Evolutionary conservation across 73 alveolate genomes (phyloP), one percentile per base, ranked within the genome.

Genomic region (Paramecium tetraurelia): DNA sequence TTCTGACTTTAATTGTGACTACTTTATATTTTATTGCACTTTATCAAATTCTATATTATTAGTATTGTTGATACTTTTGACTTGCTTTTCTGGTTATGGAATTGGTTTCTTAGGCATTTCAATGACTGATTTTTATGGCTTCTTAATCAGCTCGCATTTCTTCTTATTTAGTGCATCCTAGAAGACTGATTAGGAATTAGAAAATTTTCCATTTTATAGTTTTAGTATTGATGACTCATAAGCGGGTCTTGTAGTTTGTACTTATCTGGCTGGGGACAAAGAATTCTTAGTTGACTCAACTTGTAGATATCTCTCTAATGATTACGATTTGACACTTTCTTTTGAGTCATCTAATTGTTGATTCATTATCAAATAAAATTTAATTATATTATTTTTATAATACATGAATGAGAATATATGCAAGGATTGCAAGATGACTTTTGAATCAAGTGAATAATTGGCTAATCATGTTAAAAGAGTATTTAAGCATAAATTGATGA

Each of bases 391-490:
- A 18, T 53, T 53, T 14, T 14, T 53, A 53, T 18, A 4, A 18
- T 16, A n/a, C 14, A 75, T 75, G 87, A 80, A 80, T 80, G 90
- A 80, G 29, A 41, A 80, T 48, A 41, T 31, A 41, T 80, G 90
- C 18, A 80, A 41, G 57, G 94, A 77, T 12, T 89, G 94, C 24
- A 89, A 72, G 21, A 70, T 89, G 94, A 70, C 71, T 44, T 89
- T 89, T 35, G 94, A 89, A 43, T 70, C 86, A 59, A 83, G 89
- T 31, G 94, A 77, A 50, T 50, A 89, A 46, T 83, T 89, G 14
- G 94, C 94, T 8, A 89, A 89, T 46, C 94, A 89, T 44, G 94
- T 89, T 68, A 89, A 89, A 71, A 89, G 87, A 89, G 94, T 89
- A 89, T 31, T 33, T 20, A 27, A 31, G 33, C 33, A 41, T 44